These are phyloP conservation scores for Globisporangium cylindrosporum DNA, from an alignment of 352 stramenopile genomes.

Conservation along the genomic window DNA sequence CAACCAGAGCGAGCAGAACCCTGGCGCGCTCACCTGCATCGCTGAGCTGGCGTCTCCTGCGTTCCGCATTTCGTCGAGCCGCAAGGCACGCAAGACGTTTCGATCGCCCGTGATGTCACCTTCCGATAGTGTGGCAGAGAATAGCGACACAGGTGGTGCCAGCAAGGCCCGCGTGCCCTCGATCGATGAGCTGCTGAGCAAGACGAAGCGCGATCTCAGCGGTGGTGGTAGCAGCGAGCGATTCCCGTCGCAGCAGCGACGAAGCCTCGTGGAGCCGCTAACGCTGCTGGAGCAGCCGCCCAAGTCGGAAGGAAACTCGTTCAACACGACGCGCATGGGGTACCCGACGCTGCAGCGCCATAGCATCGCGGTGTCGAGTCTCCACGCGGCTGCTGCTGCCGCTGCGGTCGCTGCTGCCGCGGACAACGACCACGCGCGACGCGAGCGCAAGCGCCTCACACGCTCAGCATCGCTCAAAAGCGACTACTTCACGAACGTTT, in stretches of 20 bases:
- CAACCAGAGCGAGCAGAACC: slow-evolving; percentile 28
- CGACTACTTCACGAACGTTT: slow-evolving; percentile 63
- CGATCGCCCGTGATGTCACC: slow-evolving; percentile 40
- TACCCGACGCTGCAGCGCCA: slow-evolving; percentile 24
- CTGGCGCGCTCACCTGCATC: slow-evolving; percentile 41
- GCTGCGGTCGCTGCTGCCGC: slow-evolving; percentile 2
- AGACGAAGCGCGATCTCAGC: slow-evolving; percentile 4
- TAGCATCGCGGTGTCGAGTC: slow-evolving; percentile 17
- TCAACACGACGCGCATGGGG: background rate
- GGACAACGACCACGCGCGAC: slow-evolving; percentile 41
- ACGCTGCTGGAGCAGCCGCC: slow-evolving; percentile 16
- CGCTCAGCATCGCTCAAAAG: slow-evolving; percentile 71
- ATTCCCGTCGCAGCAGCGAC: slow-evolving; percentile 16
- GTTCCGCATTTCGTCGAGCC: slow-evolving; percentile 79
- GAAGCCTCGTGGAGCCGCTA: slow-evolving; percentile 19
- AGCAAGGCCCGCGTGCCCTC: slow-evolving; percentile 22
- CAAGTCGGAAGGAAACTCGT: slow-evolving; percentile 11
- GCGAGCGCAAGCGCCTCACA: slow-evolving; percentile 66
- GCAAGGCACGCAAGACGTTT: slow-evolving; percentile 80
- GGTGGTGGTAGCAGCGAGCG: background rate
- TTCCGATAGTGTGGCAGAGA: slow-evolving; percentile 11
- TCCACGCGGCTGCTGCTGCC: slow-evolving; percentile 8
- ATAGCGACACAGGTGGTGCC: background rate
- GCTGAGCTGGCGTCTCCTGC: slow-evolving; percentile 54
- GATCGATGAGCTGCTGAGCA: slow-evolving; percentile 48